phyloP scores from a whole-genome alignment of 768 basidiomycete genomes.

The Amanita exitialis region DNA sequence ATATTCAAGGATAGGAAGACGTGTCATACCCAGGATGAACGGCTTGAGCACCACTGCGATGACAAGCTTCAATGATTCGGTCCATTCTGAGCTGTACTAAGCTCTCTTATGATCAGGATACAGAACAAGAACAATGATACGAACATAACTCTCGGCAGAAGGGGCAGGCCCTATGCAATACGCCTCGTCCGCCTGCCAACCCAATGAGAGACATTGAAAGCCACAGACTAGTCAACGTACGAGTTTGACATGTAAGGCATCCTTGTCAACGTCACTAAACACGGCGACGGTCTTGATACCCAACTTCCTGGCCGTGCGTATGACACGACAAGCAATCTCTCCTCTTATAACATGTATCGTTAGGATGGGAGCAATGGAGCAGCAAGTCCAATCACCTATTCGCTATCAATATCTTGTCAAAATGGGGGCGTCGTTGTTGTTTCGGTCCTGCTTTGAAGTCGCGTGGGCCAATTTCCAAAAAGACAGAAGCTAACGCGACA shows the following conservation, averaged over 20 bases:
- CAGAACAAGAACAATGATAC: slow-evolving; percentile 17
- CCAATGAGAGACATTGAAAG: not conserved
- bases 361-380: not conserved
- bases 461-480: not conserved
- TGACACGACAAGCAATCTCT: slow-evolving; percentile 93
- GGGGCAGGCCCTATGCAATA: slow-evolving; percentile 90
- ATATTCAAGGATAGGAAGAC: not conserved
- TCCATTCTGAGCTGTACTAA: slow-evolving; percentile 64
- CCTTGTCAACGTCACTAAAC: slow-evolving; percentile 78
- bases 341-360: slow-evolving; percentile 40
- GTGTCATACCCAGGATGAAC: slow-evolving; percentile 79
- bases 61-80: slow-evolving; percentile 81
- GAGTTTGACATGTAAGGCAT: slow-evolving; percentile 75
- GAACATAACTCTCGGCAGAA: slow-evolving; percentile 81
- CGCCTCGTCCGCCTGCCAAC: slow-evolving; percentile 69
- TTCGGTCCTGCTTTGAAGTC: not conserved
- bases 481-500: not conserved
- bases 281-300: slow-evolving; percentile 91
- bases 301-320: slow-evolving; percentile 78
- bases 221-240: slow-evolving; percentile 26
- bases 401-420: slow-evolving; percentile 87
- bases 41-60: slow-evolving; percentile 80
- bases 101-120: not conserved
- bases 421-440: slow-evolving; percentile 35
- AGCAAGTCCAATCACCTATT: slow-evolving; percentile 46